Percentiles rank a stretch among this genome's conserved stretches.
Conservation (phyloP, 768 basidiomycete genomes). For the Hygrophorus russula region DNA sequence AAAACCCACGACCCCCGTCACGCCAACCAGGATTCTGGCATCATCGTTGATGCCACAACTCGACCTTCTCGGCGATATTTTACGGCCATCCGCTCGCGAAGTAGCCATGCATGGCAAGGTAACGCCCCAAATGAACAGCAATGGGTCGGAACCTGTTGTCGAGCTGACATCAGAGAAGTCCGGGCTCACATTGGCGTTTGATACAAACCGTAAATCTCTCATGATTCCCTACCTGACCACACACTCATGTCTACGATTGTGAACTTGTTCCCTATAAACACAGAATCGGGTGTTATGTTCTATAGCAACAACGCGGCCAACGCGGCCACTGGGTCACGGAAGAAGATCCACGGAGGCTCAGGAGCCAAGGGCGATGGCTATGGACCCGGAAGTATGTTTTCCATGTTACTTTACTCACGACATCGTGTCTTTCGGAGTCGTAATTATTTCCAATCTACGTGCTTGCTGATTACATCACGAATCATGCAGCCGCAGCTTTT, state of each 20-base stretch:
- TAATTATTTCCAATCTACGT: no score
- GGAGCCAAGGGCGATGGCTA: conserved; percentile 50
- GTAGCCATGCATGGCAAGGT: conserved; percentile 25
- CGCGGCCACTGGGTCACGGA: conserved; percentile 43
- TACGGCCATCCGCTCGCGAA: no score
- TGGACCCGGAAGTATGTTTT: conserved; percentile 37
- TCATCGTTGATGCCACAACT: no score
- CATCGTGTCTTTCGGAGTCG: no score
- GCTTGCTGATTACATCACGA: background rate
- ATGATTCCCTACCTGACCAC: background rate
- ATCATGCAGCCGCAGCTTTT: conserved; percentile 49
- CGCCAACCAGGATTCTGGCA: no score
- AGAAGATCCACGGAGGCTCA: conserved; percentile 70
- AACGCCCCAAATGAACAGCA: conserved; percentile 15
- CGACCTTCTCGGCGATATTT: no score
- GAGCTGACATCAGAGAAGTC: conserved; percentile 45
- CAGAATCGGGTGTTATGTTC: conserved; percentile 69
- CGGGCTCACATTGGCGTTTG: conserved; percentile 49
- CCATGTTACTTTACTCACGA: background rate
- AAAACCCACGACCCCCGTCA: no score
- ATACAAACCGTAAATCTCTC: conserved; percentile 55
- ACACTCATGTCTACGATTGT: no score
- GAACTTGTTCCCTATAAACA: background rate
- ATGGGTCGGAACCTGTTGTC: conserved; percentile 31
- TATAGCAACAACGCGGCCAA: conserved; percentile 51